Conservation (phyloP, 495 filamentous ascomycete species). For the Friedmanniomyces simplex region DNA sequence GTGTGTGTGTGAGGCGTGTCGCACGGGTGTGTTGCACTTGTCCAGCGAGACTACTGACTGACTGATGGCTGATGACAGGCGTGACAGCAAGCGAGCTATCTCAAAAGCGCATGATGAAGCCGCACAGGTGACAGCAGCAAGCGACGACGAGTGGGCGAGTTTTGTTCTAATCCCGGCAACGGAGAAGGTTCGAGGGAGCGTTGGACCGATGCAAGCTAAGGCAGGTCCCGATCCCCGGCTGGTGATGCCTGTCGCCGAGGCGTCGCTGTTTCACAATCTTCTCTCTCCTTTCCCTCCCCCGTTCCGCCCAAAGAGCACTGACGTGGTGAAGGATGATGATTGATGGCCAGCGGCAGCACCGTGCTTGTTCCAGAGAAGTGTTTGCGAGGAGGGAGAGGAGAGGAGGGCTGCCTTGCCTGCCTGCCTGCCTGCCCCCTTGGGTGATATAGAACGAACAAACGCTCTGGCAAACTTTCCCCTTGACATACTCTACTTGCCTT, state of each 20-base stretch:
- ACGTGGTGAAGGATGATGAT: constrained; percentile 1
- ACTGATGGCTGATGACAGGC: background rate
- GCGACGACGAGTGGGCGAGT: background rate
- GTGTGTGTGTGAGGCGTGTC: background rate
- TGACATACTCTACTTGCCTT: too few species aligned
- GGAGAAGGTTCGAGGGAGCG: constrained; percentile 6
- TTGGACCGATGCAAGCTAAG: constrained; percentile 5
- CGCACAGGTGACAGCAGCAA: background rate
- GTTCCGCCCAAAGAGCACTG: constrained; percentile 3
- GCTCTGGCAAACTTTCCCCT: constrained; percentile 4
- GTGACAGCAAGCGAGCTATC: background rate
- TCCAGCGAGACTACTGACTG: background rate
- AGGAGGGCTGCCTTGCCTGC: too few species aligned
- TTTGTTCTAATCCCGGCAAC: background rate
- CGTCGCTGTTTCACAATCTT: background rate
- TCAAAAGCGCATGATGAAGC: too few species aligned
- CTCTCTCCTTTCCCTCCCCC: constrained; percentile 1
- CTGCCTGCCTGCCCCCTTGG: too few species aligned
- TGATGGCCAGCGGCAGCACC: too few species aligned
- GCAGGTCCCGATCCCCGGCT: constrained; percentile 1
- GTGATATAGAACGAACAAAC: background rate
- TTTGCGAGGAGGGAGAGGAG: constrained; percentile 1
- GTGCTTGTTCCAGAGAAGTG: constrained; percentile 1
- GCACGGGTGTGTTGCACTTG: background rate
- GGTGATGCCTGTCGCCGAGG: background rate